These are phyloP conservation scores for Ogataea paraovalis DNA, from an alignment of 805 yeast genomes.

Conservation along the genomic window DNA sequence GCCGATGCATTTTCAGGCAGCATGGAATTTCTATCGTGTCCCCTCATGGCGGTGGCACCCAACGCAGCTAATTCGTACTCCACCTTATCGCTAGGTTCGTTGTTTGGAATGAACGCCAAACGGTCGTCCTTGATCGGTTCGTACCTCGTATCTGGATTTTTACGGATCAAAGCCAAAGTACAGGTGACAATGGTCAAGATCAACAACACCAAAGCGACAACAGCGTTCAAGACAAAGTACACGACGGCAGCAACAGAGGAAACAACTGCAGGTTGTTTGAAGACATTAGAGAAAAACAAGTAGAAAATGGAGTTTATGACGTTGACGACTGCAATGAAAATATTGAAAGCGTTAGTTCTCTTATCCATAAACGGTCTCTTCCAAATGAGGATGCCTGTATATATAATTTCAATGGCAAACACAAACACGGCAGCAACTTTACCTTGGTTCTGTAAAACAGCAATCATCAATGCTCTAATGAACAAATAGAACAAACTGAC, in stretches of 20 bases:
- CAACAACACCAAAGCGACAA: slow-evolving; percentile 75
- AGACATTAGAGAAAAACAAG: slow-evolving; percentile 81
- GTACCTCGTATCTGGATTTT: slow-evolving; percentile 92
- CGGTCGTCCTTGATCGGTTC: slow-evolving; percentile 97
- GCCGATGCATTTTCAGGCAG: slow-evolving; percentile 24
- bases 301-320: slow-evolving; percentile 82
- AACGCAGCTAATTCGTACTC: slow-evolving; percentile 68
- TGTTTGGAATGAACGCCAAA: slow-evolving; percentile 80
- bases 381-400: slow-evolving; percentile 61
- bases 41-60: slow-evolving; percentile 66
- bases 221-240: slow-evolving; percentile 85
- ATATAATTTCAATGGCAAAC: slow-evolving; percentile 70
- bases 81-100: slow-evolving; percentile 34
- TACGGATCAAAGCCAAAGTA: slow-evolving; percentile 73
- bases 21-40: slow-evolving; percentile 44
- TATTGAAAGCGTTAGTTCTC: slow-evolving; percentile 90
- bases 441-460: slow-evolving; percentile 77
- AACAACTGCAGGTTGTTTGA: slow-evolving; percentile 82
- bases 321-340: slow-evolving; percentile 74
- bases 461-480: slow-evolving; percentile 77
- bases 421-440: slow-evolving; percentile 76
- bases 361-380: slow-evolving; percentile 90
- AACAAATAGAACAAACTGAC: slow-evolving; percentile 64
- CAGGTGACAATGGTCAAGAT: slow-evolving; percentile 87
- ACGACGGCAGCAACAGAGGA: slow-evolving; percentile 90